A percentile compares a stretch with the other conserved stretches of the same genome.
These are phyloP conservation scores for Lactarius hatsudake DNA, from an alignment of 768 basidiomycete species.

Conservation along the genomic window DNA sequence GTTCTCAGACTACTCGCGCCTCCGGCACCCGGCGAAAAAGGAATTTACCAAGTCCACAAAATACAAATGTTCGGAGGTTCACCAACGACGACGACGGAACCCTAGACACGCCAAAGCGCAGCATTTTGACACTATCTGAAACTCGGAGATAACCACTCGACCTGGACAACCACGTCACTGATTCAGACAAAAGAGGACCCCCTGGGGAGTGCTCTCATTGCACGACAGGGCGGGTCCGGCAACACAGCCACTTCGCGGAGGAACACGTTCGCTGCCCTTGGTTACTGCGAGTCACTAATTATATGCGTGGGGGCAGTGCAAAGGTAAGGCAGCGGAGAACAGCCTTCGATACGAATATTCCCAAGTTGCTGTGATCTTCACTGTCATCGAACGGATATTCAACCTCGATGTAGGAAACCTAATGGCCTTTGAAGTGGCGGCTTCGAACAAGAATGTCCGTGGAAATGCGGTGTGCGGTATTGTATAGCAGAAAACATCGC, in stretches of 20 bases:
- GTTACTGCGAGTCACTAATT: not conserved
- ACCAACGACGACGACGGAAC: not conserved
- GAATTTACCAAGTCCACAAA: not conserved
- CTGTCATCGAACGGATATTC: not conserved
- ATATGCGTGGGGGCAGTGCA: conserved; percentile 15
- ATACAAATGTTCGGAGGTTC: not conserved
- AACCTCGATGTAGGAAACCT: not conserved
- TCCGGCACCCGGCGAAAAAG: not conserved
- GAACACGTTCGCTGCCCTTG: not conserved
- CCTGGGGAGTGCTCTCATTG: not conserved
- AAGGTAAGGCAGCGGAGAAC: conserved; percentile 13
- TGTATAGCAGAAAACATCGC: not conserved
- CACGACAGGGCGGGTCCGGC: not conserved
- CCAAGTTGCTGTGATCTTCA: conserved; percentile 1
- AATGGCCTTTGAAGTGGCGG: not conserved
- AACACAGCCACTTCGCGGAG: conserved; percentile 4
- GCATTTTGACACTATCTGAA: conserved; percentile 2
- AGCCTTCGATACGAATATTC: conserved; percentile 15
- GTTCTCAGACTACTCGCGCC: not conserved
- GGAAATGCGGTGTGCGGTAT: not conserved
- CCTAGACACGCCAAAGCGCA: not conserved
- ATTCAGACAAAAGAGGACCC: conserved; percentile 3
- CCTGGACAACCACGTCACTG: not conserved
- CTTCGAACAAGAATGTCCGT: not conserved
- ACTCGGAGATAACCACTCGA: not conserved